Conservation (phyloP, 2,329 filamentous ascomycete species). For the Fusarium sp. region DNA sequence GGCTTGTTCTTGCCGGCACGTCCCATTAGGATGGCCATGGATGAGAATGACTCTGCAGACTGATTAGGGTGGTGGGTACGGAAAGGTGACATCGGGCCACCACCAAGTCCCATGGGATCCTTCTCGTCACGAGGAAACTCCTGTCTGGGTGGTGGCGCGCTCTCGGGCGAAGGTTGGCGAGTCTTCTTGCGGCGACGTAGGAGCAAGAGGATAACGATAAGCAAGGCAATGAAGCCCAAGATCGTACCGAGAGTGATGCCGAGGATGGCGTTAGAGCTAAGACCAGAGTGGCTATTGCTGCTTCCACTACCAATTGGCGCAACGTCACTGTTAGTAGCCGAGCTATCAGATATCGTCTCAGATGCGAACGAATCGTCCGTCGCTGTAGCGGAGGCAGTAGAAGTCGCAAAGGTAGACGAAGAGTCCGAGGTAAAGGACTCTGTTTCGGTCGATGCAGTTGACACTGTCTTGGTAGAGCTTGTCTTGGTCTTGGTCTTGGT, state of each 20-base stretch:
- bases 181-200: conserved; percentile 63
- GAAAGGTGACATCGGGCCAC: conserved; percentile 59
- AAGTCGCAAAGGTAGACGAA: conserved; percentile 48
- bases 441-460: conserved; percentile 47
- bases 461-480: conserved; percentile 41
- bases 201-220: conserved; percentile 79
- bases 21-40: conserved; percentile 76
- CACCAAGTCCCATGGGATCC: conserved; percentile 63
- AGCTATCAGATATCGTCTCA: conserved; percentile 45
- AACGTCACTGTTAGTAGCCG: conserved; percentile 44
- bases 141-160: conserved; percentile 59
- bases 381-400: conserved; percentile 38
- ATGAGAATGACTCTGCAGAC: conserved; percentile 71
- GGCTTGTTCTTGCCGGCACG: conserved; percentile 63
- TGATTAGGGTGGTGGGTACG: conserved; percentile 66
- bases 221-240: conserved; percentile 76
- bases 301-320: conserved; percentile 49
- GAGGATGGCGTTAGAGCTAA: conserved; percentile 71
- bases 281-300: conserved; percentile 49
- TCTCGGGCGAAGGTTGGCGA: conserved; percentile 55
- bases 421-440: conserved; percentile 40
- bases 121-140: conserved; percentile 69
- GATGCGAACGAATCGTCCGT: conserved; percentile 43
- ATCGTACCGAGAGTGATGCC: conserved; percentile 88
- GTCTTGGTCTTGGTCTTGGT: conserved; percentile 24